These are phyloP conservation scores for Colletotrichum eleusines DNA, from an alignment of 2,329 filamentous ascomycete genomes.

Conservation along the genomic window DNA sequence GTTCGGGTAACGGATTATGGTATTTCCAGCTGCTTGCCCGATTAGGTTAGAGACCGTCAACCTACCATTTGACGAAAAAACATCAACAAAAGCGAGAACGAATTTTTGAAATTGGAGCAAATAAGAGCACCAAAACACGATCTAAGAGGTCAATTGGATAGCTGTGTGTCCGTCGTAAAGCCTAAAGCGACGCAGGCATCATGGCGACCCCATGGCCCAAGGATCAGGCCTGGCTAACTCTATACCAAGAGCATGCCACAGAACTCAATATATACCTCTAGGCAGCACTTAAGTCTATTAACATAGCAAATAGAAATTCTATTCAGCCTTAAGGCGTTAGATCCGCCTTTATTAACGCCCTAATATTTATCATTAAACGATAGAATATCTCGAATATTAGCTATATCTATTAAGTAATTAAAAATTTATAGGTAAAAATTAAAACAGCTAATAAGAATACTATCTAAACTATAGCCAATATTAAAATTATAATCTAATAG, in stretches of 20 bases:
- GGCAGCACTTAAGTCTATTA: conserved; percentile 21
- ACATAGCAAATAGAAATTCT: conserved; percentile 14
- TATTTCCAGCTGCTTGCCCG: too few relatives aligned
- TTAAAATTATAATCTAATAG: neutral
- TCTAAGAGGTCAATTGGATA: conserved; percentile 18
- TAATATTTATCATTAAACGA: conserved; percentile 8
- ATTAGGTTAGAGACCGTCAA: too few relatives aligned
- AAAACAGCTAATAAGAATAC: conserved; percentile 13
- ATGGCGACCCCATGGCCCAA: conserved; percentile 24
- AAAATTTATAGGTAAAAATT: conserved; percentile 11
- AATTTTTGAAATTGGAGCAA: conserved; percentile 30
- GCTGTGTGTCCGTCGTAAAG: conserved; percentile 9
- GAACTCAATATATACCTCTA: conserved; percentile 22
- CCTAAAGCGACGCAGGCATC: conserved; percentile 20
- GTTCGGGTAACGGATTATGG: too few relatives aligned
- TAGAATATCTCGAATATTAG: conserved; percentile 16
- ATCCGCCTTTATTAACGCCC: neutral
- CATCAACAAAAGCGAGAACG: conserved; percentile 12
- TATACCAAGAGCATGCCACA: conserved; percentile 15
- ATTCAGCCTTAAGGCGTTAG: conserved; percentile 11
- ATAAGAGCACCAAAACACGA: conserved; percentile 1
- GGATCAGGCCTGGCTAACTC: conserved; percentile 23
- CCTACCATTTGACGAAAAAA: too few relatives aligned
- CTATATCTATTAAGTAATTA: conserved; percentile 8
- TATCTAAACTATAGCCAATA: conserved; percentile 6